Conservation (phyloP, 306 rosid genomes). For the Rosa multiflora region DNA sequence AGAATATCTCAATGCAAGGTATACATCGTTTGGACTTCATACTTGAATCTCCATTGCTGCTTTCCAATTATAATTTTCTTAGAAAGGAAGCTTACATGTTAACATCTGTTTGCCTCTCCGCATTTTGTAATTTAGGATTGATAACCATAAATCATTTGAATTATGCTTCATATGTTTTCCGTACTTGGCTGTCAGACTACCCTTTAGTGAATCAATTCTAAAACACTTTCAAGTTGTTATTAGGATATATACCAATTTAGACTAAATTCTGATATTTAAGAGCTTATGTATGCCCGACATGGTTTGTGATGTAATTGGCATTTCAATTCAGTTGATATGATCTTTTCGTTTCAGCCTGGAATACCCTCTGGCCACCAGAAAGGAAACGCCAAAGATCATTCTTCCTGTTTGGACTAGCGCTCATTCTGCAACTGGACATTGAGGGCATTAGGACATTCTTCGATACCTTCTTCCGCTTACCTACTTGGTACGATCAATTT, state of each 20-base stretch:
- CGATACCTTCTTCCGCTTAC: constrained; percentile 88
- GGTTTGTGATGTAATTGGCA: constrained; percentile 3
- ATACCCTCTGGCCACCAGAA: constrained; percentile 95
- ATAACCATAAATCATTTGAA: background rate
- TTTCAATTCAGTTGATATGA: constrained; percentile 4
- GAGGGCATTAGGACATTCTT: constrained; percentile 90
- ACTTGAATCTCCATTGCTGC: background rate
- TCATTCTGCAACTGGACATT: constrained; percentile 78
- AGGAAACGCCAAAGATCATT: constrained; percentile 95
- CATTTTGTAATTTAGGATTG: background rate
- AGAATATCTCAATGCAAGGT: constrained; percentile 82
- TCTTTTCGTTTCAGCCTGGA: constrained; percentile 64
- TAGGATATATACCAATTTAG: background rate
- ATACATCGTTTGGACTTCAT: background rate
- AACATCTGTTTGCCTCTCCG: background rate
- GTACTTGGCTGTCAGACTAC: background rate
- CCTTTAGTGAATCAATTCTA: background rate
- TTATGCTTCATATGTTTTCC: background rate
- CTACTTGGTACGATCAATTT: constrained; percentile 62
- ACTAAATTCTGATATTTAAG: background rate
- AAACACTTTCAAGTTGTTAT: too few relatives aligned
- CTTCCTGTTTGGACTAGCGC: constrained; percentile 92
- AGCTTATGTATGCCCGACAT: background rate
- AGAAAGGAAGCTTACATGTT: background rate
- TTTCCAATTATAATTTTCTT: background rate